Base-by-base conservation (phyloP, 1,284 basidiomycete genomes). In the Ganoderma sinense region DNA sequence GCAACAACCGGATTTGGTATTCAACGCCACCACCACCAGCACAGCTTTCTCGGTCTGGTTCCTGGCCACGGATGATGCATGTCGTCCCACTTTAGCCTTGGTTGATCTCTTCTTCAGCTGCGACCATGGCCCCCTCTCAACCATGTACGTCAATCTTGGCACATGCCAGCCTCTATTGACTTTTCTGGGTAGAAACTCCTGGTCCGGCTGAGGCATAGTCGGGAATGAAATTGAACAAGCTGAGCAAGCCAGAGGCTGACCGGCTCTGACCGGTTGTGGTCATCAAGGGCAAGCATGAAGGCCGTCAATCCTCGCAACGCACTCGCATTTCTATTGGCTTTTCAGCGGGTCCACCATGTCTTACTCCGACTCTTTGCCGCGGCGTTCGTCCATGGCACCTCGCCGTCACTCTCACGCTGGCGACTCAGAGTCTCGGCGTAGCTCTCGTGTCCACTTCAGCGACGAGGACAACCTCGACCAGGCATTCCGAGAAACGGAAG, bases 391-490 rank as follows among this genome's bases (percentile, higher is more conserved):
- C 11, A 63, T 26, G 36, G 69, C n/a, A 62, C 61, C 56, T 51
- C 68, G 40, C 65, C 64, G 13, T 65, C 65, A 4, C 51, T 62
- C 13, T 61, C 62, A 20, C 23, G 33, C 51, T 53, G 48, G 48
- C 29, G 65, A 36, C n/a, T 59, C 13, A 18, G 64, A 61, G 13
- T 61, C 66, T 16, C 60, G 67, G 40, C 72, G 67, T 16, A 62
- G 55, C 36, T 74, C 76, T 18, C 73, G 70, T n/a, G 76, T 78
- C 26, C 76, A 66, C 67, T 75, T 77, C 48, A 45, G 71, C n/a
- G 71, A 74, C 64, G 64, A 65, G 11, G 61, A 66, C 11, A 62
- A 67, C 11, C 43, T 56, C 8, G 33, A 39, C 39, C 72, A 39
- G 45, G 43, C 33, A 26, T 53, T 45, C 62, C 61, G 20, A 31